Evolutionary conservation across 768 basidiomycete genomes (phyloP).

Genomic region (Fistulinella prunicolor): DNA sequence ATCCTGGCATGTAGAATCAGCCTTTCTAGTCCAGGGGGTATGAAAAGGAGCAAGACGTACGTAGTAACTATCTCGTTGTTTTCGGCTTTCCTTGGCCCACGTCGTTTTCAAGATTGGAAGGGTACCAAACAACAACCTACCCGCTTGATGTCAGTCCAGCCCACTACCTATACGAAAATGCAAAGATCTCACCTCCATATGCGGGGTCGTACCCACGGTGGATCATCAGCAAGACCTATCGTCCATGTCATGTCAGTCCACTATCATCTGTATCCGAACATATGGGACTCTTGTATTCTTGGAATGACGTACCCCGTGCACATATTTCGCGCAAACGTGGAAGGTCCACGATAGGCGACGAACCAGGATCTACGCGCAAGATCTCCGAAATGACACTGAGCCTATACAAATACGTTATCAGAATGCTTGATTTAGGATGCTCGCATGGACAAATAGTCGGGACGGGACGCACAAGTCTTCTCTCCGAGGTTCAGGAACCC

Average conservation of each 20-base stretch:
- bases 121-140: conserved; percentile 61
- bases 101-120: conserved; percentile 53
- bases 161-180: neutral
- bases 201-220: conserved; percentile 70
- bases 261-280: conserved; percentile 33
- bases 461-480: conserved; percentile 54
- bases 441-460: neutral
- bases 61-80: conserved; percentile 71
- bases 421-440: neutral
- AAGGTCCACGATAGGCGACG: conserved; percentile 54
- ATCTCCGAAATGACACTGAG: conserved; percentile 57
- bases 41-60: conserved; percentile 39
- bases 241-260: conserved; percentile 4
- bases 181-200: conserved; percentile 63
- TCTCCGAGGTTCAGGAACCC: conserved; percentile 59
- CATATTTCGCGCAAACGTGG: conserved; percentile 54
- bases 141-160: conserved; percentile 5
- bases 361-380: conserved; percentile 43
- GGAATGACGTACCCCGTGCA: conserved; percentile 48
- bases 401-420: conserved; percentile 32
- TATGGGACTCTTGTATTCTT: neutral
- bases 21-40: neutral
- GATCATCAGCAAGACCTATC: conserved; percentile 70
- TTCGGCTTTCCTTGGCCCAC: conserved; percentile 56
- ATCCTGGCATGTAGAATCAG: conserved; percentile 43